These are phyloP conservation scores for Tuber melanosporum DNA, from an alignment of 495 filamentous ascomycete genomes.

Conservation along the genomic window DNA sequence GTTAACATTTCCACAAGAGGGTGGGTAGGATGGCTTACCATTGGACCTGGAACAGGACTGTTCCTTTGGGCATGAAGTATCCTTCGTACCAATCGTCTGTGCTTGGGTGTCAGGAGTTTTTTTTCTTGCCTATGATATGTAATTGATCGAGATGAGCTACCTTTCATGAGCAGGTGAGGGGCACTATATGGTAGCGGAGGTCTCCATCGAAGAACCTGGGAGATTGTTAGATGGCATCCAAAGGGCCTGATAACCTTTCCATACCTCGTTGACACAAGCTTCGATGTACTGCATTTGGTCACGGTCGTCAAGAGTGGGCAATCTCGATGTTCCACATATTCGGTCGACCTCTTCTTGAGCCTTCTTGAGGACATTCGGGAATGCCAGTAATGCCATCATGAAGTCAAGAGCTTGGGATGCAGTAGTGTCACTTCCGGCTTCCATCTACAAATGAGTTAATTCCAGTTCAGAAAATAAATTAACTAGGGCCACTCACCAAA, in stretches of 20 bases:
- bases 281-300: constrained; percentile 17
- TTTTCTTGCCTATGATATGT: background rate
- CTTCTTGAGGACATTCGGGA: constrained; percentile 27
- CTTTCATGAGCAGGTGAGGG: constrained; percentile 38
- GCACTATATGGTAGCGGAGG: constrained; percentile 38
- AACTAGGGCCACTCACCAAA: background rate
- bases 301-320: constrained; percentile 12
- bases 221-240: constrained; percentile 10
- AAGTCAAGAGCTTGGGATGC: constrained; percentile 24
- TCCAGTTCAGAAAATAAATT: background rate
- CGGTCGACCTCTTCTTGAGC: constrained; percentile 41
- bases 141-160: background rate
- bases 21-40: constrained; percentile 2
- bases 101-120: background rate
- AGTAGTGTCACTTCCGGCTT: constrained; percentile 25
- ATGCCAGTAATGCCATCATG: constrained; percentile 30
- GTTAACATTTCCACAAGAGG: background rate
- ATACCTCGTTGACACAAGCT: constrained; percentile 10
- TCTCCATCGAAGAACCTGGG: constrained; percentile 43
- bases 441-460: constrained; percentile 13
- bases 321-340: constrained; percentile 33
- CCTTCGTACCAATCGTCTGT: constrained; percentile 42
- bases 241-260: background rate
- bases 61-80: constrained; percentile 42
- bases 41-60: constrained; percentile 32